phyloP scores from a whole-genome alignment of 352 stramenopile genomes.

The Phytophthora parvispora region DNA sequence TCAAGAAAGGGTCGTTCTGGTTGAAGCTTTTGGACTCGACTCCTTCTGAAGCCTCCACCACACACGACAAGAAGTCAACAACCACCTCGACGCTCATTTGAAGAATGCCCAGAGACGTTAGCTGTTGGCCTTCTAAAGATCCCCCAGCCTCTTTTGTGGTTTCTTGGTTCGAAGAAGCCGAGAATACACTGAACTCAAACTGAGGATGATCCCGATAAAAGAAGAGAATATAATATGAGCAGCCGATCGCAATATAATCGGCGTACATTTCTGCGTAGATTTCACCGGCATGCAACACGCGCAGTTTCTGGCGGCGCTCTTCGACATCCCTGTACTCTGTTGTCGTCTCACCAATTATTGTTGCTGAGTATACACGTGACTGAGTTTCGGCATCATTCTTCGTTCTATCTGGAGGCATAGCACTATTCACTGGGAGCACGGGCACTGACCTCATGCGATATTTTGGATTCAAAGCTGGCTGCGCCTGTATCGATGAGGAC shows the following conservation, averaged over 20 bases:
- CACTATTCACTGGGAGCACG: background rate
- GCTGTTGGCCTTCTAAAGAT: background rate
- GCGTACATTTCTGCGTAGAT: slow-evolving; percentile 55
- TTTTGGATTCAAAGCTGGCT: background rate
- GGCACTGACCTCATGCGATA: background rate
- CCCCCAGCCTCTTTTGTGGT: background rate
- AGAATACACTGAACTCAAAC: slow-evolving; percentile 16
- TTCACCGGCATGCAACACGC: slow-evolving; percentile 33
- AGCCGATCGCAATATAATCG: slow-evolving; percentile 57
- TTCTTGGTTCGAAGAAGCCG: slow-evolving; percentile 7
- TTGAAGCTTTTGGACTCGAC: slow-evolving; percentile 22
- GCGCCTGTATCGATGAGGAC: background rate
- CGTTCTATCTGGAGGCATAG: background rate
- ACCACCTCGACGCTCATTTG: slow-evolving; percentile 30
- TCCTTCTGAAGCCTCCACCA: slow-evolving; percentile 25
- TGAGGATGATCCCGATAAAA: slow-evolving; percentile 43
- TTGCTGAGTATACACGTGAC: background rate
- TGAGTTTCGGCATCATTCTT: slow-evolving; percentile 6
- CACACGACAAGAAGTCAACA: slow-evolving; percentile 30
- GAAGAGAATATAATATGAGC: slow-evolving; percentile 42
- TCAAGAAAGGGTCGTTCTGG: slow-evolving; percentile 41
- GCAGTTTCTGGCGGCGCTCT: slow-evolving; percentile 9
- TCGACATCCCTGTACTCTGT: slow-evolving; percentile 8
- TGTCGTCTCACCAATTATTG: background rate
- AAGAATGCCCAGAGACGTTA: slow-evolving; percentile 7